Evolutionary conservation across 495 filamentous ascomycete species (phyloP), one percentile per base, ranked within the genome.

Genomic region (Rhypophila decipiens): DNA sequence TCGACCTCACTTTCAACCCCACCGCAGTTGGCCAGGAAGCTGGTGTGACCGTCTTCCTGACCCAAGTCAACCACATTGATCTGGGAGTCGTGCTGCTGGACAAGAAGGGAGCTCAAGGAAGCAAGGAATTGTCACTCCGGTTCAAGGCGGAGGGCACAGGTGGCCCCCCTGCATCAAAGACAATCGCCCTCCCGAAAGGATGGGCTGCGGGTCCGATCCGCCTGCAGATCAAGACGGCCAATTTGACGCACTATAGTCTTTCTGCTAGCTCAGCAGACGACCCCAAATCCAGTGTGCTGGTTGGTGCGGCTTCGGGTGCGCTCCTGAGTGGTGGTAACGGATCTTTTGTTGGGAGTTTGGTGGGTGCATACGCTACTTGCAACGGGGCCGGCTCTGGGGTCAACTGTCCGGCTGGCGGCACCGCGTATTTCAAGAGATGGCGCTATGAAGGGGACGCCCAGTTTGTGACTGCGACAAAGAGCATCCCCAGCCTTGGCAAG

Each of bases 11-110:
- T 9, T 75, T 72, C 50, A 12, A 24, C 2, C 72, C 71, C 8
- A 52, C 41, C 17, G 39, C 45, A 3, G 38, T 45, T 4, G 65
- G 52, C 53, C 52, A 75, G 39, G 66, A 71, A 27, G 68, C 60
- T 20, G 68, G 68, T 5, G 52, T 71, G 31, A 56, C 63, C 2
- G 58, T 70, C 2, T 77, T 77, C 60, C 59, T 72, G 19, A 69
- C 61, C 15, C 73, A 77, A 52, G 52, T 52, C 39, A 60, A 67
- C 38, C 72, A 72, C 51, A 60, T 73, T 47, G 66, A 75, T 33
- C 52, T 76, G 13, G 70, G 70, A 42, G 46, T 76, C 21, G 68
- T 70, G 15, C 51, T 59, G 4, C 52, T 68, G 10, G 5, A 56
- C 39, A 21, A 34, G 11, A 48, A 8, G 27, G 22, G 29, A 11